Evolutionary conservation across 2,329 filamentous ascomycete species (phyloP), one percentile per base, ranked within the genome.

Genomic region (Setomelanomma holmii): DNA sequence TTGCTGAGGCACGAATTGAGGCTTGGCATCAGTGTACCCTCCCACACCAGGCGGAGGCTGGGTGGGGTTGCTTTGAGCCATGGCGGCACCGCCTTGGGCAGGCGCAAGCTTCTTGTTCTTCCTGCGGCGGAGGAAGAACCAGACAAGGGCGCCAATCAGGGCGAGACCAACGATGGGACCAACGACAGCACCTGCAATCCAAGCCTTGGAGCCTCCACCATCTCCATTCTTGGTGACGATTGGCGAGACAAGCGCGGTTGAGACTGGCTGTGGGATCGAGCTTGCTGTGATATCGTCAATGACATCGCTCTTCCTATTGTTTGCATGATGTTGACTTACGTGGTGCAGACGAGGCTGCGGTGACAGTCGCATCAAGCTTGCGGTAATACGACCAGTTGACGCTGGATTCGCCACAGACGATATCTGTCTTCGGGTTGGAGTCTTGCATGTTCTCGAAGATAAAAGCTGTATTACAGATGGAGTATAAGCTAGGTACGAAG

Each of bases 141-240:
- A 64, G 8, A 56, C 39, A 6, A 57, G 27, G 8, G 53, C 22
- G 5, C 54, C 60, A 22, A 67, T 38, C 14, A 68, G 40, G n/a
- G 63, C 61, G 27, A 68, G 53, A 10, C 60, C 64, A 2, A 56
- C 41, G 21, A 70, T 42, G 12, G 64, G 64, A 1, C 66, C 66
- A 6, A 69, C 53, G 21, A 70, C 63, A 0, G 55, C 66, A n/a
- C 66, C 67, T 7, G 67, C 64, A 22, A 71, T 71, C 67, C 67
- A 71, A 10, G 63, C 64, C 48, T 69, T 64, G 51, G 47, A 50
- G 10, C 35, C 36, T 36, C 30, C 42, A 35, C 16, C 16, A 4
- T 36, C 16, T 10, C n/a, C n/a, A 16, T 17, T 36, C 11, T 11
- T 36, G 7, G 34, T 36, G 34, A 17, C 6, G 16, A 8, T 17